phyloP scores from a whole-genome alignment of 1,284 basidiomycete species.

The Grifola frondosa region DNA sequence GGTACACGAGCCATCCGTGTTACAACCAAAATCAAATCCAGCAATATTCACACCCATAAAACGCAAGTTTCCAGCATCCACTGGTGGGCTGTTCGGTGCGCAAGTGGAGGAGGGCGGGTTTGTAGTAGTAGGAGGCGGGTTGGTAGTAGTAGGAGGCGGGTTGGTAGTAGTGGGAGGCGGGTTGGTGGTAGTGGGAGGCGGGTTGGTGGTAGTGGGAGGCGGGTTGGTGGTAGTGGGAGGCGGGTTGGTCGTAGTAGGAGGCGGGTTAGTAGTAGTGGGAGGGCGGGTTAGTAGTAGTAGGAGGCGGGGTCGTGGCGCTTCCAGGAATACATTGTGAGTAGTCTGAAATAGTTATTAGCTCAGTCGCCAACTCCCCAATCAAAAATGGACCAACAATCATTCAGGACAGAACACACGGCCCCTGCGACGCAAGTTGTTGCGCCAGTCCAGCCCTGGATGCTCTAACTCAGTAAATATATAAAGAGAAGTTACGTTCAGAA shows the following conservation, averaged over 20 bases:
- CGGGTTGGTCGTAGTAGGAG: slow-evolving; percentile 3
- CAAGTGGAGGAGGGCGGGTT: slow-evolving; percentile 13
- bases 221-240: too few relatives aligned
- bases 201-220: slow-evolving; percentile 13
- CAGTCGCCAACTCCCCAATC: too few relatives aligned
- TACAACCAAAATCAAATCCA: slow-evolving; percentile 50
- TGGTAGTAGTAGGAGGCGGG: too few relatives aligned
- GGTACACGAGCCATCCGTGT: slow-evolving; percentile 40
- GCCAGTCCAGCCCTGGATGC: slow-evolving; percentile 37
- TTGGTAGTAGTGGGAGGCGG: slow-evolving; percentile 5
- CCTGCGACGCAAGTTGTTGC: slow-evolving; percentile 40
- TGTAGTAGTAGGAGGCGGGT: slow-evolving; percentile 6
- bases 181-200: slow-evolving; percentile 3
- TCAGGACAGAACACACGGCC: slow-evolving; percentile 31
- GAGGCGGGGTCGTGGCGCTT: slow-evolving; percentile 14
- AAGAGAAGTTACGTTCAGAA: background rate
- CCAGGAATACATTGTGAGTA: slow-evolving; percentile 33
- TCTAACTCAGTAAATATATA: background rate
- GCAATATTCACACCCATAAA: slow-evolving; percentile 44
- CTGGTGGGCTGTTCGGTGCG: slow-evolving; percentile 12
- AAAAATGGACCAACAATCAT: slow-evolving; percentile 19
- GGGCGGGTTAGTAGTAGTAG: slow-evolving; percentile 5
- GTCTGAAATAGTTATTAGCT: slow-evolving; percentile 11
- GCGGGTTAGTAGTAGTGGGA: slow-evolving; percentile 7
- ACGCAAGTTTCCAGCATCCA: slow-evolving; percentile 23